Evolutionary conservation across 441 rosid genomes (phyloP).

Genomic region (Biscutella laevigata): DNA sequence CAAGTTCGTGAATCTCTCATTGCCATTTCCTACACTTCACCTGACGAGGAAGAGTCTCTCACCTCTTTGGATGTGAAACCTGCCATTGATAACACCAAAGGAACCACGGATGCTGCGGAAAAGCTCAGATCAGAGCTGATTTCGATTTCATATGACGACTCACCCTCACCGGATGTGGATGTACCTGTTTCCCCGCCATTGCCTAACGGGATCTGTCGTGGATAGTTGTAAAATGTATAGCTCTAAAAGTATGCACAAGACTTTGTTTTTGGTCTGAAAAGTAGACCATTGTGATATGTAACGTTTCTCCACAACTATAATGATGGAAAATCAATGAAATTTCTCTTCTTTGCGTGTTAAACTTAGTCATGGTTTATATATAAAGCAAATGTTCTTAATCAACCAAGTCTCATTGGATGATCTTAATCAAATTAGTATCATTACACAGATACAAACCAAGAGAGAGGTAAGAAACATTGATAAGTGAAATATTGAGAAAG

Average conservation of each 20-base stretch:
- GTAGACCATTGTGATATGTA: constrained; percentile 18
- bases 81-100: background rate
- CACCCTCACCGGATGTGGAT: constrained; percentile 18
- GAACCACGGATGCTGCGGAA: constrained; percentile 9
- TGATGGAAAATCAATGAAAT: constrained; percentile 7
- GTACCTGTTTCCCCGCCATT: constrained; percentile 17
- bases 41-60: constrained; percentile 13
- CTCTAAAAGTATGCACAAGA: constrained; percentile 4
- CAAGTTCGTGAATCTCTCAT: constrained; percentile 27
- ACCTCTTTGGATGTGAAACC: constrained; percentile 14
- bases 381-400: background rate
- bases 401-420: background rate
- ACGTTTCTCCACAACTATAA: constrained; percentile 11
- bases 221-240: constrained; percentile 20
- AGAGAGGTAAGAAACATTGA: constrained; percentile 11
- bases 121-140: constrained; percentile 24
- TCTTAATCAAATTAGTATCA: constrained; percentile 16
- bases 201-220: constrained; percentile 14
- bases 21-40: constrained; percentile 26
- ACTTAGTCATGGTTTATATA: background rate
- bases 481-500: constrained; percentile 7
- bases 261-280: constrained; percentile 22
- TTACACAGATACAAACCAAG: constrained; percentile 7
- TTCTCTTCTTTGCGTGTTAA: background rate
- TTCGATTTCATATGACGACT: constrained; percentile 24